Percentiles rank a stretch among this genome's conserved stretches.
Conservation (phyloP, 495 filamentous ascomycete genomes). For the Pyrenula massariospora region DNA sequence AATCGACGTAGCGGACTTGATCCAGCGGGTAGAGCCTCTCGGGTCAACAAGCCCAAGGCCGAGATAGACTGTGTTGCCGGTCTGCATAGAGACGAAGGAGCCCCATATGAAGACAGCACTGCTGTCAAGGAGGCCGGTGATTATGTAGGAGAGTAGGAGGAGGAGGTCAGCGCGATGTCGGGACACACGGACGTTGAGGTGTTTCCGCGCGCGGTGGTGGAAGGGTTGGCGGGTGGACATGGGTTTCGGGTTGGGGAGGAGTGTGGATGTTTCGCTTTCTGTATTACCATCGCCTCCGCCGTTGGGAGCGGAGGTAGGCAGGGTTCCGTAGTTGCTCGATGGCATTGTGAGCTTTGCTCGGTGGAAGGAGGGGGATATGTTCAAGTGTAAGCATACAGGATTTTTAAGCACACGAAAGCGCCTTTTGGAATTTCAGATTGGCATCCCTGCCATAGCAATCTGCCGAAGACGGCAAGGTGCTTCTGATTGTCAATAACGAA, state of each 20-base stretch:
- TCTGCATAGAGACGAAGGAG: slow-evolving; percentile 71
- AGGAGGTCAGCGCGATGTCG: slow-evolving; percentile 47
- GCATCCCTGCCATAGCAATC: not conserved
- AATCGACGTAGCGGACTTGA: slow-evolving; percentile 54
- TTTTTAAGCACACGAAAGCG: not conserved
- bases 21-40: slow-evolving; percentile 42
- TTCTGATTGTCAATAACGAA: not conserved
- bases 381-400: not conserved
- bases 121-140: slow-evolving; percentile 53
- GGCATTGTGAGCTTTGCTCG: too few species aligned
- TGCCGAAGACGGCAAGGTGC: not conserved
- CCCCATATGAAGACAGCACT: slow-evolving; percentile 63
- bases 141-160: slow-evolving; percentile 55
- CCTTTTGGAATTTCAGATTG: too few species aligned
- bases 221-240: too few species aligned
- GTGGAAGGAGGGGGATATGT: too few species aligned
- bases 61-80: slow-evolving; percentile 68
- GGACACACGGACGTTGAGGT: slow-evolving; percentile 37
- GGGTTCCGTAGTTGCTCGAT: not conserved
- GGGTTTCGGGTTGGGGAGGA: slow-evolving; percentile 2
- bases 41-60: slow-evolving; percentile 42
- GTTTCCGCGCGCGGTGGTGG: slow-evolving; percentile 11
- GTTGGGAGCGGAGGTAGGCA: not conserved
- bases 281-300: not conserved
- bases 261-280: slow-evolving; percentile 2